These are phyloP conservation scores for Lecanosticta acicola DNA, from an alignment of 2,329 filamentous ascomycete genomes.

Conservation along the genomic window DNA sequence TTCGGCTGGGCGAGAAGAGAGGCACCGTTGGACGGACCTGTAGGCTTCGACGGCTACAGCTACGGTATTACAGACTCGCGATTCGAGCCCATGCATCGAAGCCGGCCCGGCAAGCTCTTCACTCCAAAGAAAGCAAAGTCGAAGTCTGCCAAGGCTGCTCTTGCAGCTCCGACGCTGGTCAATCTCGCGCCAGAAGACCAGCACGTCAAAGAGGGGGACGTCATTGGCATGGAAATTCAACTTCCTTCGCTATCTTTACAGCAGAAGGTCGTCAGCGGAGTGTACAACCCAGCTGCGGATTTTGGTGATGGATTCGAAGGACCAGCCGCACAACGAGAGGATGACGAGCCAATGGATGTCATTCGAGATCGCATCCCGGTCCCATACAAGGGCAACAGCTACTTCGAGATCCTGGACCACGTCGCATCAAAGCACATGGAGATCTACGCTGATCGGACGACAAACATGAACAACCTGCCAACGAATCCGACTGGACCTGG, in stretches of 20 bases:
- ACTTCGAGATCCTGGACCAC: conserved; percentile 90
- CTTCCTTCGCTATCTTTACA: conserved; percentile 81
- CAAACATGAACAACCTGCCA: conserved; percentile 57
- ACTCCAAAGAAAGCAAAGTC: conserved; percentile 32
- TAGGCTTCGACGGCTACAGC: conserved; percentile 86
- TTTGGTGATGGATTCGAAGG: conserved; percentile 50
- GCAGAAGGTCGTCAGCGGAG: conserved; percentile 77
- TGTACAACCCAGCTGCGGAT: conserved; percentile 83
- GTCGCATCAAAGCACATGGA: conserved; percentile 83
- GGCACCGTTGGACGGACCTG: conserved; percentile 73
- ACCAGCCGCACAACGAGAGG: conserved; percentile 31
- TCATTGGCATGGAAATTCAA: conserved; percentile 88
- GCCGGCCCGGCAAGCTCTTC: conserved; percentile 82
- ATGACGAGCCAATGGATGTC: conserved; percentile 61
- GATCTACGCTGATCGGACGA: conserved; percentile 48
- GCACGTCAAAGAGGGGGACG: conserved; percentile 80
- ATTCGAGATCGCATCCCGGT: conserved; percentile 94
- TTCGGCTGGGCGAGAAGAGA: conserved; percentile 82
- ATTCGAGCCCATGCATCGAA: conserved; percentile 90
- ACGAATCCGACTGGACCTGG: conserved; percentile 38
- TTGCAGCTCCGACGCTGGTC: conserved; percentile 48
- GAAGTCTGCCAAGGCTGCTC: conserved; percentile 34
- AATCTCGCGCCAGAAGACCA: conserved; percentile 48
- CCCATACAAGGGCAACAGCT: conserved; percentile 85
- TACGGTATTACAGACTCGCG: conserved; percentile 86